Base-by-base conservation (phyloP, 352 stramenopile species). In the Thalassiosira mediterranea region DNA sequence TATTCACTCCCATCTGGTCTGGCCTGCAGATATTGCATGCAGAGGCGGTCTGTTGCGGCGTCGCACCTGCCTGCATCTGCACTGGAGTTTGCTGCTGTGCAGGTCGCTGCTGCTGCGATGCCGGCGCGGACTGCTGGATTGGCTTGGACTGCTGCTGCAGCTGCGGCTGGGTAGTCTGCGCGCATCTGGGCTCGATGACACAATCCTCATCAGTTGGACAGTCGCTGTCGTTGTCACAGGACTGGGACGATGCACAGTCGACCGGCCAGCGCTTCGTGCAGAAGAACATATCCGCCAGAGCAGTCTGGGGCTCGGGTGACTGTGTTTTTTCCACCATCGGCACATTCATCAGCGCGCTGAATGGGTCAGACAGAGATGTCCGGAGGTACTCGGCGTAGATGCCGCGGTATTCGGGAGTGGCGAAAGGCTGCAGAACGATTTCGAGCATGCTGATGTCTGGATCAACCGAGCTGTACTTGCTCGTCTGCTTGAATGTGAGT, bases 1-100 rank as follows among this genome's bases (percentile, higher is more conserved):
- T 34, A 40, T 71, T 58, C 15, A 62, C 13, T 26, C 62, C 49
- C 3, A 53, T 37, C 31, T 71, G 62, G 25, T 21, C 26, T 2
- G 62, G 47, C 17, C 10, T 71, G 48, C 62, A 71, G 13, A 71
- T n/a, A 25, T 71, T 71, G 62, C 62, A 71, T 19, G 28, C 37
- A 7, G 32, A 51, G n/a, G 26, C 17, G 47, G 34, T 15, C 8
- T 8, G 17, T 15, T 37, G 11, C 21, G n/a, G 10, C 15, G 19
- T 15, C 29, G 47, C 17, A 13, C n/a, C 46, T 54, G 46, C 7
- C 32, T 54, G 46, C 10, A 8, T 23, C 17, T 28, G 17, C 47
- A 7, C 23, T 5, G 7, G 53, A n/a, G n/a, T n/a, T n/a, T n/a
- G n/a, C n/a, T n/a, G n/a, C n/a, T n/a, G n/a, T n/a, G n/a, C n/a